phyloP scores from a whole-genome alignment of 495 filamentous ascomycete genomes.

The Usnea hakonensis region DNA sequence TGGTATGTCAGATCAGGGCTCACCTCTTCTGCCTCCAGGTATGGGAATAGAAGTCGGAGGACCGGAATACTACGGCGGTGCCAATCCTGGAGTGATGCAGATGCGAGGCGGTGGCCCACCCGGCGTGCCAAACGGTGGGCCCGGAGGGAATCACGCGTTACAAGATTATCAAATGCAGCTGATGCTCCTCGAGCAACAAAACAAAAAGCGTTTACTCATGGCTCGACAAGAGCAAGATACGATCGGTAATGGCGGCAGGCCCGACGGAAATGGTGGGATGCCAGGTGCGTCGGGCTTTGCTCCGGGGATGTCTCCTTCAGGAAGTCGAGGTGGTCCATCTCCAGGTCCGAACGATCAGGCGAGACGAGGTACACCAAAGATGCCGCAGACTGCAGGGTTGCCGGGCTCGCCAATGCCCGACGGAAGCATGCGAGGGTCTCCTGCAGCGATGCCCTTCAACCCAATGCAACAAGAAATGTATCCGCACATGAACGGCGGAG shows the following conservation, averaged over 20 bases:
- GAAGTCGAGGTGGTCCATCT: slow-evolving; percentile 71
- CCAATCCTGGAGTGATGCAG: slow-evolving; percentile 35
- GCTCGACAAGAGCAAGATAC: slow-evolving; percentile 88
- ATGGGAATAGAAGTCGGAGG: slow-evolving; percentile 50
- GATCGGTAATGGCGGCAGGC: slow-evolving; percentile 27
- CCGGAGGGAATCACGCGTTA: slow-evolving; percentile 78
- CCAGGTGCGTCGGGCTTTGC: slow-evolving; percentile 48
- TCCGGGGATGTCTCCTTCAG: slow-evolving; percentile 64
- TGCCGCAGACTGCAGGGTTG: slow-evolving; percentile 55
- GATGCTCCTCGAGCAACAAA: slow-evolving; percentile 97
- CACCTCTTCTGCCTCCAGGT: slow-evolving; percentile 69
- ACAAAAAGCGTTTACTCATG: slow-evolving; percentile 95
- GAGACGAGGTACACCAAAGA: slow-evolving; percentile 83
- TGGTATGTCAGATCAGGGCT: slow-evolving; percentile 60
- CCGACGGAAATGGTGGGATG: slow-evolving; percentile 51
- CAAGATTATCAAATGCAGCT: slow-evolving; percentile 99
- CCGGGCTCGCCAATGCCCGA: slow-evolving; percentile 78
- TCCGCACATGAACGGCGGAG: slow-evolving; percentile 52
- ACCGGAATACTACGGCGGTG: slow-evolving; percentile 61
- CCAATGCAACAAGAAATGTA: slow-evolving; percentile 61
- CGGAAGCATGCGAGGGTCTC: slow-evolving; percentile 71
- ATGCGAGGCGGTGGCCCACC: slow-evolving; percentile 43
- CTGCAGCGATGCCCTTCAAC: slow-evolving; percentile 66
- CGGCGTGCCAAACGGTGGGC: slow-evolving; percentile 50
- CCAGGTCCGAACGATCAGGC: slow-evolving; percentile 75